Conservation (phyloP, 805 yeast species). For the Zygosaccharomyces rouxii region DNA sequence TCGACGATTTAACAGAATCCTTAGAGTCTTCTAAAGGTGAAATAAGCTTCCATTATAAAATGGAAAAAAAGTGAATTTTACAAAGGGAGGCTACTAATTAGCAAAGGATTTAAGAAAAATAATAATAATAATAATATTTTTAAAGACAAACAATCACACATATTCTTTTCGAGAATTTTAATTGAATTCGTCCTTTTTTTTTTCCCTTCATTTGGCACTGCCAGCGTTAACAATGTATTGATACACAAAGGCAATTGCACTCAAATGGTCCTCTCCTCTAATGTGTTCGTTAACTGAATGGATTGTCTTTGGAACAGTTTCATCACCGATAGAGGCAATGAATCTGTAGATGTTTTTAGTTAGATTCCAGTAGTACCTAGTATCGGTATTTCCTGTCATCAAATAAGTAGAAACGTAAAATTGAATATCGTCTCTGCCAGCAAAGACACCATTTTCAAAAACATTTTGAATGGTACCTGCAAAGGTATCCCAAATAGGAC, state of each 20-base stretch:
- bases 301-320: conserved; percentile 30
- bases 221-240: conserved; percentile 40
- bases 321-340: conserved; percentile 22
- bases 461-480: conserved; percentile 54
- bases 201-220: neutral
- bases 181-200: neutral
- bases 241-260: conserved; percentile 52
- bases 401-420: conserved; percentile 44
- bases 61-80: neutral
- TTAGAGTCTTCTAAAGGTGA: neutral
- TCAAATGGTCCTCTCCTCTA: conserved; percentile 54
- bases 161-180: neutral
- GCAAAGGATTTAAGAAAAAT: neutral
- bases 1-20: neutral
- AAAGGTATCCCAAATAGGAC: conserved; percentile 39
- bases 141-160: neutral
- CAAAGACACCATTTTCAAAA: conserved; percentile 46
- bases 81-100: too few relatives aligned
- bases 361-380: conserved; percentile 59
- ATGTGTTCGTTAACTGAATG: conserved; percentile 66
- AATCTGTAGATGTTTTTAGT: conserved; percentile 58
- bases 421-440: conserved; percentile 19
- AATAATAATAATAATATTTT: neutral
- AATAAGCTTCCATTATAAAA: conserved; percentile 2
- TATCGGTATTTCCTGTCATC: conserved; percentile 62